Base-by-base conservation (phyloP, 2,329 filamentous ascomycete species). In the Corynespora cassiicola region DNA sequence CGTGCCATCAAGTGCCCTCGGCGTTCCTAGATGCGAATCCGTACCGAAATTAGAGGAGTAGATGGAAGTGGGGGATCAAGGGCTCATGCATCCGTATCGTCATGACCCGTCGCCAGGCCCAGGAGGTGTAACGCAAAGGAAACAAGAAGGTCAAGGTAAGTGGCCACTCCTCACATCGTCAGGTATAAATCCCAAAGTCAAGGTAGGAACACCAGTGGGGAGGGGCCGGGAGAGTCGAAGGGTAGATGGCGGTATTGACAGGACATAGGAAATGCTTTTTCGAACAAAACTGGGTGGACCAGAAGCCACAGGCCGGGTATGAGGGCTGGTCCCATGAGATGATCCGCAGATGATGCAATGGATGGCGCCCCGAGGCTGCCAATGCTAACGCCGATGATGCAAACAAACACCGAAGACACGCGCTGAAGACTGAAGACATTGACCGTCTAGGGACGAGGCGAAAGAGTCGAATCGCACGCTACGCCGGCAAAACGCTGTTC, bases 401-500 rank as follows among this genome's bases (percentile, higher is more conserved):
- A 56, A 42, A 36, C 27, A 39, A 36, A 50, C 50, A 51, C 46
- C 43, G 36, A 52, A 46, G 47, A 47, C 42, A 58, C 43, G 39
- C 46, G 33, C 52, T 53, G 30, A 50, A 45, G 41, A 48, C n/a
- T n/a, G 42, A 56, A 37, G 37, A 34, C 36, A 36, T 27, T 41
- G 42, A 45, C 26, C 39, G 35, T 39, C 45, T 61, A 65, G 12
- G 52, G 54, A 37, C 47, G 55, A 40, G 47, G 33, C 33, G 57
- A 43, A 38, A 47, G 50, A 31, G 50, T 36, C 16, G 61, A 47
- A 26, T 59, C 52, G 48, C 45, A 56, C 8, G 60, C 50, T 24
- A 57, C 45, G 4, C 50, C 57, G 17, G 65, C 63, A 31, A 71
- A 61, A 20, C 65, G 66, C 46, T 70, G 61, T 47, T 71, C 67